These are phyloP conservation scores for Penicillium waksmanii DNA, from an alignment of 495 filamentous ascomycete species.

Conservation along the genomic window DNA sequence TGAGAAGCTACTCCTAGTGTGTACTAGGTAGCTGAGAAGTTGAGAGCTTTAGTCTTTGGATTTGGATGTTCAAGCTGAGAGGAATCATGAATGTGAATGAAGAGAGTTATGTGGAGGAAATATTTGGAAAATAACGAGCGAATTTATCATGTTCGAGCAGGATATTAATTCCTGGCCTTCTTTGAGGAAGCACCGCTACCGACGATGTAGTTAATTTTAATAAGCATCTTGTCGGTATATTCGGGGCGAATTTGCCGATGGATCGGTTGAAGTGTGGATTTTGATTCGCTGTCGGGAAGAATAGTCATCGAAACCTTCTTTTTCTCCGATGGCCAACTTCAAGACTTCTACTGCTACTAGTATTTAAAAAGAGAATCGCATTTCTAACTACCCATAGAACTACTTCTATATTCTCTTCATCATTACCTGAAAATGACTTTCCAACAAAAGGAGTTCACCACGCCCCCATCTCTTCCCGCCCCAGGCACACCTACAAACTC, in stretches of 20 bases:
- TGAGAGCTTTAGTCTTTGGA: too few relatives aligned
- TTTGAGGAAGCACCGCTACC: too few relatives aligned
- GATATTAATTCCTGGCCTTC: too few relatives aligned
- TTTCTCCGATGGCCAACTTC: neutral
- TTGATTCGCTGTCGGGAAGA: neutral
- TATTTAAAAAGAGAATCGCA: neutral
- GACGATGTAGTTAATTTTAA: too few relatives aligned
- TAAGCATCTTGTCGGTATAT: neutral
- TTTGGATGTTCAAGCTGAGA: too few relatives aligned
- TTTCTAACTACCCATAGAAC: neutral
- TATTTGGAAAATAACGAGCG: too few relatives aligned
- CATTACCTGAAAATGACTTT: slow-evolving; percentile 17
- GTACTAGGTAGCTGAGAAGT: too few relatives aligned
- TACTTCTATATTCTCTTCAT: neutral
- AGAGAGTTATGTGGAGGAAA: too few relatives aligned
- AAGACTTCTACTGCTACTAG: neutral
- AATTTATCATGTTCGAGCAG: too few relatives aligned
- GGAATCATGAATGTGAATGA: too few relatives aligned
- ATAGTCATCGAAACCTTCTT: neutral
- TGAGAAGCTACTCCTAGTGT: too few relatives aligned
- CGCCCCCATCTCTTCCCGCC: slow-evolving; percentile 21
- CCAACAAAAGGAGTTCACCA: slow-evolving; percentile 29
- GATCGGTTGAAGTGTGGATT: neutral
- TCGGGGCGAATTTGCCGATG: neutral
- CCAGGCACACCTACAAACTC: slow-evolving; percentile 17